Percentiles rank a stretch among this genome's conserved stretches.
Conservation (phyloP, 306 rosid species). For the Prunus kanzakura region DNA sequence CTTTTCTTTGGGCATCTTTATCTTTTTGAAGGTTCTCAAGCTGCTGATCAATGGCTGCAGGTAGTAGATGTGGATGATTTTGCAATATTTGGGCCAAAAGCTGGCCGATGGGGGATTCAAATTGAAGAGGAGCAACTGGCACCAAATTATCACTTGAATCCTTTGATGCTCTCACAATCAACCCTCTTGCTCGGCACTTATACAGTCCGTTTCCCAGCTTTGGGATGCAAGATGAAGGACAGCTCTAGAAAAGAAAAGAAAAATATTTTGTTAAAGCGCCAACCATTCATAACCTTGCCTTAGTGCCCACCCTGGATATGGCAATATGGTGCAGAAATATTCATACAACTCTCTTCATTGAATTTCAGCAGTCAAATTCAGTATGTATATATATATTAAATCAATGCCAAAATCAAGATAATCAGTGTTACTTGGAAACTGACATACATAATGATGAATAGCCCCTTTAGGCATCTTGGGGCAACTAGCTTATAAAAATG, state of each 20-base stretch:
- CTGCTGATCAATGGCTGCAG: constrained; percentile 83
- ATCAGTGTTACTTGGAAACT: no score
- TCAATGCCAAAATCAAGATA: no score
- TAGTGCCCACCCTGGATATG: not conserved
- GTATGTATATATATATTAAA: no score
- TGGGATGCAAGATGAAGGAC: constrained; percentile 51
- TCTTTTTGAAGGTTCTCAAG: constrained; percentile 81
- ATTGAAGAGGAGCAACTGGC: constrained; percentile 72
- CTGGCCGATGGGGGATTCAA: constrained; percentile 86
- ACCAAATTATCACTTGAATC: constrained; percentile 53
- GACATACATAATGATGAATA: not conserved
- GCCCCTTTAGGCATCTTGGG: not conserved
- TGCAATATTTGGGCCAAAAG: constrained; percentile 82
- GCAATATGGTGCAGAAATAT: not conserved
- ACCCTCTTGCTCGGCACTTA: constrained; percentile 56
- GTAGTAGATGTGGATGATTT: constrained; percentile 83
- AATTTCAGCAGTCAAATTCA: not conserved
- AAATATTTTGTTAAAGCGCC: not conserved
- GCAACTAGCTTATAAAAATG: not conserved
- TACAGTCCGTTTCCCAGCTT: constrained; percentile 45
- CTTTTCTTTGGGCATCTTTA: constrained; percentile 48
- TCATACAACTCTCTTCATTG: not conserved
- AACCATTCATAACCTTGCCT: not conserved
- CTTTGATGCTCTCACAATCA: constrained; percentile 59
- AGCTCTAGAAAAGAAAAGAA: constrained; percentile 33